Evolutionary conservation across 495 filamentous ascomycete species (phyloP).

Genomic region (Podospora conica): DNA sequence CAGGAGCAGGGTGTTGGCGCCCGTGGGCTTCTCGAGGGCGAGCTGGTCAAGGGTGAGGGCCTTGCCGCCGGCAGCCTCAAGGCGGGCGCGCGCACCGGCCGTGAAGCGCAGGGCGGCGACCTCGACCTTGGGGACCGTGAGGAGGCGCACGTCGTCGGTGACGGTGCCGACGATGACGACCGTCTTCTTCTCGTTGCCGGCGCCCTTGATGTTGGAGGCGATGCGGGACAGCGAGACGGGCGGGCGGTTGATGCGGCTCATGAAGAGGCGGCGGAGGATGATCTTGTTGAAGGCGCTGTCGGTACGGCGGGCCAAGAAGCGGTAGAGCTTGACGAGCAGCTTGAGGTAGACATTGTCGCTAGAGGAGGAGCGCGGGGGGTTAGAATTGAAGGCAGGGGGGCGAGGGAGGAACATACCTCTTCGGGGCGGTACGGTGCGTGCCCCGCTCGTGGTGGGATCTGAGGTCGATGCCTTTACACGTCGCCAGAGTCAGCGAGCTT

Average conservation of each 20-base stretch:
- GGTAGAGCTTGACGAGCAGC: slow-evolving; percentile 97
- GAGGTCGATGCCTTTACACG: slow-evolving; percentile 55
- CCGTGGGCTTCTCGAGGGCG: slow-evolving; percentile 85
- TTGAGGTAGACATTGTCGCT: slow-evolving; percentile 94
- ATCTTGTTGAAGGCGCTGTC: slow-evolving; percentile 95
- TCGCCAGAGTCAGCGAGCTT: neutral
- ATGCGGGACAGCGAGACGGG: slow-evolving; percentile 91
- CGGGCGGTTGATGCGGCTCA: slow-evolving; percentile 94
- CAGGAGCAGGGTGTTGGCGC: slow-evolving; percentile 88
- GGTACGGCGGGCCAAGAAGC: slow-evolving; percentile 94
- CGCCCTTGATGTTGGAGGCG: slow-evolving; percentile 58
- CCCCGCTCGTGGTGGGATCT: slow-evolving; percentile 76
- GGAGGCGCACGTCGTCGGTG: slow-evolving; percentile 92
- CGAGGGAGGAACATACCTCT: slow-evolving; percentile 39
- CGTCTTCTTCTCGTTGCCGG: slow-evolving; percentile 71
- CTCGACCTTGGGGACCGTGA: slow-evolving; percentile 80
- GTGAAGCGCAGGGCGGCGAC: slow-evolving; percentile 94
- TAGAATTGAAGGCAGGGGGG: neutral
- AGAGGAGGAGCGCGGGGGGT: neutral
- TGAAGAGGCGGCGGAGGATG: slow-evolving; percentile 91
- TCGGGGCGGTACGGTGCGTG: slow-evolving; percentile 89
- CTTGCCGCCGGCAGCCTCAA: slow-evolving; percentile 88
- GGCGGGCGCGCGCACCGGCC: slow-evolving; percentile 85
- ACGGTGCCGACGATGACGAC: slow-evolving; percentile 88
- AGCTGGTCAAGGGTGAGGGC: slow-evolving; percentile 92